Base-by-base conservation (phyloP, 805 yeast genomes). In the Teunomyces gatunensis region DNA sequence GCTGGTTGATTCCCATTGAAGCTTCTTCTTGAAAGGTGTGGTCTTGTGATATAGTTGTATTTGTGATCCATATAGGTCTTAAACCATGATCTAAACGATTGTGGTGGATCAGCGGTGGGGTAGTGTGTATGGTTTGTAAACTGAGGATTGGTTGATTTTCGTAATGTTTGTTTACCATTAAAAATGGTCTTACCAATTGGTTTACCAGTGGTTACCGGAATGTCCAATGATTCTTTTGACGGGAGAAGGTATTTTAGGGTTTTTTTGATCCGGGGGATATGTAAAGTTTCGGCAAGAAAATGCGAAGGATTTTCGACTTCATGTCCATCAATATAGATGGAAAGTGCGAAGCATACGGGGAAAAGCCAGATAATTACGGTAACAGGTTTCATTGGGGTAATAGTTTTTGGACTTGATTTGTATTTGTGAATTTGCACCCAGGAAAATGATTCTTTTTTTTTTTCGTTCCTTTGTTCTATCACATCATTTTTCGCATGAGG, bases 31-130 rank as follows among this genome's bases (percentile, higher is more conserved):
- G 4, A 2, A 37, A n/a, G 29, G 0, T 21, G 25, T 37, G 40
- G 29, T n/a, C 27, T 25, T 7, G 27, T 25, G 27, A 25, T 25
- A 9, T 25, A 25, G 27, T 7, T 25, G 27, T 25, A 13, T 17
- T 37, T 52, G 41, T 49, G 59, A 20, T 50, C 54, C 36, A 64
- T 46, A 45, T 47, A 64, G 37, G 58, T 64, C 47, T 58, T 56
- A 34, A 64, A 52, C 58, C 64, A 64, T 10, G 65, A 63, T 17
- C 40, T 25, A 13, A 32, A 32, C 7, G 15, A 13, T 32, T 32
- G 34, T 13, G 34, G 34, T 25, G 27, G 10, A 9, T 25, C 27
- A 32, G 34, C 34, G 17, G 34, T n/a, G 20, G 20, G 20, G 13
- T n/a, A 32, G 3, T 32, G 11, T 3, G 34, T 13, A 32, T 32